phyloP scores from a whole-genome alignment of 2,329 filamentous ascomycete species.

The Colletotrichum simmondsii region DNA sequence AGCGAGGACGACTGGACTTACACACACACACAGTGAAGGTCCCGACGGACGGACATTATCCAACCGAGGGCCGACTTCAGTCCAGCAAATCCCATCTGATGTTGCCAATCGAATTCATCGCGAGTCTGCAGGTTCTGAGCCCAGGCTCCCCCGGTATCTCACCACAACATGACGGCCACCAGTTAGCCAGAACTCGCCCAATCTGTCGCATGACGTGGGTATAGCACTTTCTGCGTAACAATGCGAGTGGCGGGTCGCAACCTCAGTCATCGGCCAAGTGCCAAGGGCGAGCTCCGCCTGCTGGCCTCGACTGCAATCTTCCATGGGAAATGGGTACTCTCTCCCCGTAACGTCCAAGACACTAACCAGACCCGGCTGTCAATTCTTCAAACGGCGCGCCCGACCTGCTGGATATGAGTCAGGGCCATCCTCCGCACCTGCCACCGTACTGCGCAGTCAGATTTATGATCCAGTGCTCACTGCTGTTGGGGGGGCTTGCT shows the following conservation, averaged over 20 bases:
- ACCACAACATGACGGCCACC: background rate
- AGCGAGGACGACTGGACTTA: background rate
- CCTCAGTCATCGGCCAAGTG: background rate
- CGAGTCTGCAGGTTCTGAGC: conserved; percentile 6
- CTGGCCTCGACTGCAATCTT: background rate
- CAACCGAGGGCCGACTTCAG: conserved; percentile 1
- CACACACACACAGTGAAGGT: background rate
- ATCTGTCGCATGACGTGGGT: conserved; percentile 31
- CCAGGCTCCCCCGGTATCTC: conserved; percentile 16
- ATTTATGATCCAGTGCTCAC: too few relatives aligned
- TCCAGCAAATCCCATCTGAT: conserved; percentile 9
- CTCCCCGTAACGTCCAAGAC: background rate
- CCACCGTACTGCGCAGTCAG: too few relatives aligned
- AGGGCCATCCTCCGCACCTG: conserved; percentile 13
- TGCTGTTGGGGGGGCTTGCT: too few relatives aligned
- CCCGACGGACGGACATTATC: conserved; percentile 6
- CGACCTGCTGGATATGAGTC: conserved; percentile 19
- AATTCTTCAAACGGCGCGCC: conserved; percentile 30
- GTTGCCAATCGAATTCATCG: conserved; percentile 4
- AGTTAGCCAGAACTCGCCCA: conserved; percentile 7
- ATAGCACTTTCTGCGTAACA: conserved; percentile 23
- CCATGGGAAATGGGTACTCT: background rate
- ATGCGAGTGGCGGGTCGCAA: conserved; percentile 28
- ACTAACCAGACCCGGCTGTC: conserved; percentile 10
- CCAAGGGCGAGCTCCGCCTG: conserved; percentile 11